Conservation (phyloP, 257 asterid genomes). For the Plantago ovata region DNA sequence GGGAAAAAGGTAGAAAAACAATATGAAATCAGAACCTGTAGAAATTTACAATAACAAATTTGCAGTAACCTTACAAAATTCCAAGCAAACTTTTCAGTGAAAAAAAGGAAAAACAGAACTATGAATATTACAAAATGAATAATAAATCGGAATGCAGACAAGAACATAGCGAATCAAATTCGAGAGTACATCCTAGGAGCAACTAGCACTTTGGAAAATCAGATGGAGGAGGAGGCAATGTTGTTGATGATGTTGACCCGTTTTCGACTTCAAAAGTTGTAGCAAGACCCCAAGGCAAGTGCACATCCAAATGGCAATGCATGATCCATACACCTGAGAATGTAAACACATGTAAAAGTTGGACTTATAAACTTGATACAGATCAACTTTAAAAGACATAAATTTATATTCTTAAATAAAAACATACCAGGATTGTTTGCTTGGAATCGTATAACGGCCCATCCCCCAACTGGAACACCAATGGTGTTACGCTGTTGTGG, state of each 20-base stretch:
- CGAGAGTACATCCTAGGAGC: too few relatives aligned
- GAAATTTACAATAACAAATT: background rate
- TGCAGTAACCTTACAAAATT: background rate
- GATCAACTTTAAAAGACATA: background rate
- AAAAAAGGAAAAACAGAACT: background rate
- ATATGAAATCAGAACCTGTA: too few relatives aligned
- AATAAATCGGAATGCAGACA: background rate
- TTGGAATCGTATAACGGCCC: conserved; percentile 58
- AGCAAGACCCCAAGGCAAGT: conserved; percentile 73
- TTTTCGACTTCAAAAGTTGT: conserved; percentile 60
- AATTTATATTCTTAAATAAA: background rate
- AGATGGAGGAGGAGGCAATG: conserved; percentile 66
- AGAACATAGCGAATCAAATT: too few relatives aligned
- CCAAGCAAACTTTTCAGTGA: background rate
- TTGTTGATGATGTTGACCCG: conserved; percentile 54
- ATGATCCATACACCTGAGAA: conserved; percentile 63
- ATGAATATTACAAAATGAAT: background rate
- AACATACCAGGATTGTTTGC: conserved; percentile 60
- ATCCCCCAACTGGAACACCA: conserved; percentile 62
- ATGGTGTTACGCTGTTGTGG: conserved; percentile 64
- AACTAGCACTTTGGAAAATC: conserved; percentile 60
- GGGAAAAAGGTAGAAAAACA: too few relatives aligned
- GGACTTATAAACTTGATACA: background rate
- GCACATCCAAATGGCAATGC: conserved; percentile 81
- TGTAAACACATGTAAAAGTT: background rate